These are phyloP conservation scores for Colletotrichum trifolii DNA, from an alignment of 2,329 filamentous ascomycete species.

Conservation along the genomic window DNA sequence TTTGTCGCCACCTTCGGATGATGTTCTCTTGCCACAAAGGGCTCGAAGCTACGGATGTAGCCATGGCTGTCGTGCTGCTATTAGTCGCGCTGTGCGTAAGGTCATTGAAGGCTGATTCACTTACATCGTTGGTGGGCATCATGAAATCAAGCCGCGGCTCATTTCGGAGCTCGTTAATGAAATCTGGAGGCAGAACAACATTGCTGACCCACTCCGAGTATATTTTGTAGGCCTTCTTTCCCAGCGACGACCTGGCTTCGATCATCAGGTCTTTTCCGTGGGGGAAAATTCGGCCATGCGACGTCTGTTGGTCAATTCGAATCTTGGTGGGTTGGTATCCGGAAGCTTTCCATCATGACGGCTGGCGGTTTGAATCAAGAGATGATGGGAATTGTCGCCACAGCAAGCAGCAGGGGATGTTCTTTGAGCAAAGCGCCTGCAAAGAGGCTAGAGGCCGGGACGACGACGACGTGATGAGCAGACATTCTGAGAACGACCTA, in stretches of 20 bases:
- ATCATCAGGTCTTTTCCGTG: slow-evolving; percentile 16
- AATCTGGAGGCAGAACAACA: slow-evolving; percentile 13
- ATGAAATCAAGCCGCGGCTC: not conserved
- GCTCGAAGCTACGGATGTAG: not conserved
- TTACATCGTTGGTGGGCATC: not conserved
- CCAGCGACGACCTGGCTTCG: slow-evolving; percentile 1
- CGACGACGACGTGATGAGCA: too few species aligned
- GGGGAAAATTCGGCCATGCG: slow-evolving; percentile 18
- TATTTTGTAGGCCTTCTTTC: not conserved
- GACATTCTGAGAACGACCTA: too few species aligned
- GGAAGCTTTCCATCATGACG: too few species aligned
- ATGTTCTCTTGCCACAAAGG: not conserved
- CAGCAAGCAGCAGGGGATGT: too few species aligned
- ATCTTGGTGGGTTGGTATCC: too few species aligned
- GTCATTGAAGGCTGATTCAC: not conserved
- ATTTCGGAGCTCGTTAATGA: slow-evolving; percentile 6
- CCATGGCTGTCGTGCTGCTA: not conserved
- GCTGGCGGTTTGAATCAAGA: too few species aligned
- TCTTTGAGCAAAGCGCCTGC: too few species aligned
- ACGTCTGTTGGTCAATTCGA: not conserved
- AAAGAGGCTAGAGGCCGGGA: too few species aligned
- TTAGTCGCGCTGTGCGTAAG: too few species aligned
- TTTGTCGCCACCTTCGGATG: not conserved
- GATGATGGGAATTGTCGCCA: too few species aligned
- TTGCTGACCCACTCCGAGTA: slow-evolving; percentile 12